These are phyloP conservation scores for Globisporangium mamillatum DNA, from an alignment of 352 stramenopile genomes.

Conservation along the genomic window DNA sequence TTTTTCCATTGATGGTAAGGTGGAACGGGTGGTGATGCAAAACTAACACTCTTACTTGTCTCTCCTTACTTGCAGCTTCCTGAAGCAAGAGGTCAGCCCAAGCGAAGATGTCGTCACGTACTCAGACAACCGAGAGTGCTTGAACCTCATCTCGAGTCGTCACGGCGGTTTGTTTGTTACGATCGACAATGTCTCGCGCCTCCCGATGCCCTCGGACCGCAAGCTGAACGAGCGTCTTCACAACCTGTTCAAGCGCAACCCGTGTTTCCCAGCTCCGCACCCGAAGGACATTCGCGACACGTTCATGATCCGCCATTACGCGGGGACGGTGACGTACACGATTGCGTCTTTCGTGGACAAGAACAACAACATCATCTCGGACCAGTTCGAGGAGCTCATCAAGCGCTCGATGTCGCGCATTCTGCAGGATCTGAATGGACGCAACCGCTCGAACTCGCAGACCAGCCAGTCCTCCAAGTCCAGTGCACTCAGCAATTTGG, in stretches of 20 bases:
- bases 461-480: constrained; percentile 49
- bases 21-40: not conserved
- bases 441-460: constrained; percentile 41
- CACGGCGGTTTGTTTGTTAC: constrained; percentile 82
- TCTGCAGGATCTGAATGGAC: constrained; percentile 63
- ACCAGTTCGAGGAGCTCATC: constrained; percentile 86
- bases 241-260: constrained; percentile 77
- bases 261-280: constrained; percentile 82
- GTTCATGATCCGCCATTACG: constrained; percentile 86
- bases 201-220: constrained; percentile 86
- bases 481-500: constrained; percentile 36
- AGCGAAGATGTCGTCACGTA: constrained; percentile 64
- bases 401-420: constrained; percentile 75
- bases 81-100: constrained; percentile 34
- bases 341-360: constrained; percentile 88
- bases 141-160: constrained; percentile 81
- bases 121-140: constrained; percentile 82
- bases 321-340: constrained; percentile 80
- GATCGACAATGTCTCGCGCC: constrained; percentile 79
- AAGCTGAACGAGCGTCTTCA: constrained; percentile 85
- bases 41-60: not conserved
- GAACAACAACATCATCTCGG: constrained; percentile 90
- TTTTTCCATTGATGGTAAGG: not conserved
- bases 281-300: constrained; percentile 82
- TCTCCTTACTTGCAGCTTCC: constrained; percentile 20